Base-by-base conservation (phyloP, 169 alveolate species). In the Ichthyophthirius multifiliis region DNA sequence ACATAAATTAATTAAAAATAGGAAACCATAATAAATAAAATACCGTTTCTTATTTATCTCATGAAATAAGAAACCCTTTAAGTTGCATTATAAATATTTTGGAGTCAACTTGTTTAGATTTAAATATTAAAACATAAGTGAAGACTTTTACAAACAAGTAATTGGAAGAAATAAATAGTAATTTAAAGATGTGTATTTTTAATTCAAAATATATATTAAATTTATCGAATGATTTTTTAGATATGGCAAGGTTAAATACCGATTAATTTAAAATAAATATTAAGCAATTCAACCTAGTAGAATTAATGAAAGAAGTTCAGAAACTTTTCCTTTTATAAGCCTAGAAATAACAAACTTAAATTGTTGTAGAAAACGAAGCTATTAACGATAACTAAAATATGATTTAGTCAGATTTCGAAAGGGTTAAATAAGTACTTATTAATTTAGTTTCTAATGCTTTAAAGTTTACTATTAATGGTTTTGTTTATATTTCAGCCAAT, bases 391-490 rank as follows among this genome's bases (percentile, higher is more conserved):
- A 27, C 18, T 10, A 27, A 55, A 55, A 55, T 55, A 55, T 55
- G 3, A 47, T 65, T 16, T 67, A 30, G 16, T 39, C 81, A 3
- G 86, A 80, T 37, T 43, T 37, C 23, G 44, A 44, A 13, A 39
- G 86, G 20, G 20, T 80, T 13, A 67, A 48, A 32, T 74, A 65
- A 47, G 75, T 80, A 3, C n/a, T 80, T 5, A 15, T 67, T 18
- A 80, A 80, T 34, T 48, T 80, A 23, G 13, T 80, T 6, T 65
- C 74, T n/a, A 80, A 80, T 20, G 80, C 86, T 9, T 30, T 65
- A 2, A 80, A 80, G 47, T 80, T 35, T 32, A 80, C 86, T 2
- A 15, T 18, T 20, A 77, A 77, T 12, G 84, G 84, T 7, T 23
- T 30, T 5, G 43, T 77, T 13, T 34, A 23, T 18, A 39, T 77